phyloP scores from a whole-genome alignment of 495 filamentous ascomycete genomes.

The Clavariopsis aquatica region DNA sequence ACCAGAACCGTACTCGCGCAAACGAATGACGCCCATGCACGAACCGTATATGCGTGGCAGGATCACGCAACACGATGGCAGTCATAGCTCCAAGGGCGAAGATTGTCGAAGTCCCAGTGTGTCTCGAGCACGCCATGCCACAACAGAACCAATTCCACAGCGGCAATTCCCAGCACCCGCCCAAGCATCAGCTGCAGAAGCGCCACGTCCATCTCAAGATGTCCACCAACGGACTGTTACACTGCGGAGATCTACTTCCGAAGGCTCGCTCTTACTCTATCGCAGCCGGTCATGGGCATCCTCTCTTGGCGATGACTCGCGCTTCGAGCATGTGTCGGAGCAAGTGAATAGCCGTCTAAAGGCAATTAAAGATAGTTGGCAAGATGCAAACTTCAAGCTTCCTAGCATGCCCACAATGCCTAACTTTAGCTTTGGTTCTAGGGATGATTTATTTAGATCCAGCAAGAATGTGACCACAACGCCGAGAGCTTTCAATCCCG shows the following conservation, averaged over 20 bases:
- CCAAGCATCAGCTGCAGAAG: neutral
- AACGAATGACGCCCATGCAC: conserved; percentile 7
- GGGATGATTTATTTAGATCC: conserved; percentile 34
- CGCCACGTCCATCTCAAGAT: neutral
- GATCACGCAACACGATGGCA: conserved; percentile 23
- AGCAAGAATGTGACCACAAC: conserved; percentile 31
- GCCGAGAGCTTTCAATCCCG: conserved; percentile 39
- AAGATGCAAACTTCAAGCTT: conserved; percentile 74
- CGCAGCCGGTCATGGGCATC: conserved; percentile 69
- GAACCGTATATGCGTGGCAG: neutral
- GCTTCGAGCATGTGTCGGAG: conserved; percentile 74
- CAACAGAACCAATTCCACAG: conserved; percentile 8
- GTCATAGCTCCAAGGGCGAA: conserved; percentile 2
- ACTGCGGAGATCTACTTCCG: conserved; percentile 67
- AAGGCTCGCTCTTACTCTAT: conserved; percentile 65
- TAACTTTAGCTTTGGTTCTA: conserved; percentile 46
- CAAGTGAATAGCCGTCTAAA: conserved; percentile 86
- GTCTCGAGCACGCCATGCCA: neutral
- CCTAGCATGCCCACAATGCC: conserved; percentile 56
- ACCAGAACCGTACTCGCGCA: neutral
- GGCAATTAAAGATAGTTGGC: conserved; percentile 84
- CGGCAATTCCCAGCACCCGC: neutral
- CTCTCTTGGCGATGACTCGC: conserved; percentile 82
- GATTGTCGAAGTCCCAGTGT: neutral
- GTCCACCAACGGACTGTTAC: conserved; percentile 5